A percentile compares a stretch with the other conserved stretches of the same genome.
These are phyloP conservation scores for Puccinia polysora DNA, from an alignment of 1,284 basidiomycete species.

Conservation along the genomic window DNA sequence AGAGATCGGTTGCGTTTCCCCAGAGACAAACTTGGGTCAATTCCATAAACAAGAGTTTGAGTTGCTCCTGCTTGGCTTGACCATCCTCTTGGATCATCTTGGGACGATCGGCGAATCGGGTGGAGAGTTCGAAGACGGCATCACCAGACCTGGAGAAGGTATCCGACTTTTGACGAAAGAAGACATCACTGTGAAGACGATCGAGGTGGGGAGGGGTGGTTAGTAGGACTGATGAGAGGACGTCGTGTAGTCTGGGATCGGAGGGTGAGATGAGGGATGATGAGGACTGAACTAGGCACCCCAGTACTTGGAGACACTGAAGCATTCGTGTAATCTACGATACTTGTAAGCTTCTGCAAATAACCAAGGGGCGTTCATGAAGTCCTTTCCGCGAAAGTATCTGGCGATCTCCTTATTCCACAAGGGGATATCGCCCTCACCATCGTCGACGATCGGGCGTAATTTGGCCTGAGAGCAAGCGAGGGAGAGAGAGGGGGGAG, in stretches of 20 bases:
- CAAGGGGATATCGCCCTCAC: conserved; percentile 84
- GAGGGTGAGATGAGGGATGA: conserved; percentile 52
- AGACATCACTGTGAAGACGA: conserved; percentile 46
- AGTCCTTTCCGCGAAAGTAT: conserved; percentile 91
- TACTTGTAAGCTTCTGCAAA: conserved; percentile 99
- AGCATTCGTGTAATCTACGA: conserved; percentile 77
- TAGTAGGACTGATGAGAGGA: neutral
- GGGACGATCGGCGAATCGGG: conserved; percentile 83
- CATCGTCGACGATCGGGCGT: conserved; percentile 82
- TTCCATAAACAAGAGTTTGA: conserved; percentile 86
- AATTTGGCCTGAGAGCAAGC: conserved; percentile 69
- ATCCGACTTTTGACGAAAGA: conserved; percentile 66
- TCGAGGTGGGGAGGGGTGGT: conserved; percentile 45
- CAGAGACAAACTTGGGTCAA: conserved; percentile 93
- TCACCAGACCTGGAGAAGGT: conserved; percentile 88
- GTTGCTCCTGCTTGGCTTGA: conserved; percentile 65
- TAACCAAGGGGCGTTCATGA: conserved; percentile 87
- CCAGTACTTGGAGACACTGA: conserved; percentile 89
- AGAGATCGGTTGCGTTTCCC: conserved; percentile 96
- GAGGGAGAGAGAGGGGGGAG: conserved; percentile 71
- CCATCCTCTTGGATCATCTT: conserved; percentile 61
- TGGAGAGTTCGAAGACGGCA: conserved; percentile 91
- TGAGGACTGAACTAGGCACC: conserved; percentile 56
- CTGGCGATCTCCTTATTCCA: conserved; percentile 96
- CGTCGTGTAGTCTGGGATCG: conserved; percentile 56